phyloP scores from a whole-genome alignment of 768 basidiomycete species.

The Rhodotorula sphaerocarpa region DNA sequence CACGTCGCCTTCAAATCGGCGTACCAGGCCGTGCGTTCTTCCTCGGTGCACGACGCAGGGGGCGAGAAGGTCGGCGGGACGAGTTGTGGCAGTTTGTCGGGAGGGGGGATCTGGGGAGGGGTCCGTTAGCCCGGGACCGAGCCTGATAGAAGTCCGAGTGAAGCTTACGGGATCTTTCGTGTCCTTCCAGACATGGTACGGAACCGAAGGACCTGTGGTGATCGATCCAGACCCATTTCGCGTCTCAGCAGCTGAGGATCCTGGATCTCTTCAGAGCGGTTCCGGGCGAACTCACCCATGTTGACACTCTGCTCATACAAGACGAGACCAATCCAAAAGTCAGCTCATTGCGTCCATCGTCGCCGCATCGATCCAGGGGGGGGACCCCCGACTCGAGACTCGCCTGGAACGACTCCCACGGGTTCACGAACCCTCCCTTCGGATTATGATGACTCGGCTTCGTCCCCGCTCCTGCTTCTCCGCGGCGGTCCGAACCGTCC shows the following conservation, averaged over 20 bases:
- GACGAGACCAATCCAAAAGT: no score
- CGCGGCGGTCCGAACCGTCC: no score
- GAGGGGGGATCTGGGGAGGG: slow-evolving; percentile 6
- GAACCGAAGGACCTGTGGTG: neutral
- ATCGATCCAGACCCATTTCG: no score
- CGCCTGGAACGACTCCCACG: slow-evolving; percentile 22
- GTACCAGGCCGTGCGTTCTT: neutral
- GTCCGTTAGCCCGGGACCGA: neutral
- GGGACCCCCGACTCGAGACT: no score
- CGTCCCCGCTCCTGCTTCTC: neutral
- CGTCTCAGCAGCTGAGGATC: no score
- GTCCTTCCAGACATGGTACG: neutral
- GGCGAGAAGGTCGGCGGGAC: slow-evolving; percentile 5
- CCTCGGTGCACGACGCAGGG: neutral
- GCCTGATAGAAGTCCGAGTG: no score
- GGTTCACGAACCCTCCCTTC: slow-evolving; percentile 26
- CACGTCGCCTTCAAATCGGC: slow-evolving; percentile 33
- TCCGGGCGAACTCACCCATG: no score
- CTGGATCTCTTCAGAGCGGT: no score
- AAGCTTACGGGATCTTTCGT: neutral
- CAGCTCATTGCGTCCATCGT: no score
- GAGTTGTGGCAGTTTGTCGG: slow-evolving; percentile 22
- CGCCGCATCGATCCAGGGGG: no score
- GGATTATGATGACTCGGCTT: slow-evolving; percentile 28
- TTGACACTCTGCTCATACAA: no score